phyloP scores from a whole-genome alignment of 495 filamentous ascomycete species.

The Talaromyces trachyspermus region DNA sequence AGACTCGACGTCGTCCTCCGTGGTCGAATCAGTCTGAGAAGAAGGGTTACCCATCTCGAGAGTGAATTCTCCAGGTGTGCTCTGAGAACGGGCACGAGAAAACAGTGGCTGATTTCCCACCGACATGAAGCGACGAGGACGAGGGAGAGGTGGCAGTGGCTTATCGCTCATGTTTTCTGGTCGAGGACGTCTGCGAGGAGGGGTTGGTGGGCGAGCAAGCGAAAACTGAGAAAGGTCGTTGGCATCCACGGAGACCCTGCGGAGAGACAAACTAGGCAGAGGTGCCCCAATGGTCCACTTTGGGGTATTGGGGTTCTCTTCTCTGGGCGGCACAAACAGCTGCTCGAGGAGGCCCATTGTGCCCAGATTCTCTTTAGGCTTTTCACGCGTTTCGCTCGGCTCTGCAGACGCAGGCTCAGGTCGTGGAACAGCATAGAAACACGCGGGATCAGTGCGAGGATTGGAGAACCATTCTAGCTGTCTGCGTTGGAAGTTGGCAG shows the following conservation, averaged over 20 bases:
- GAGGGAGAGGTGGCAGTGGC: conserved; percentile 1
- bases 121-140: neutral
- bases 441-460: neutral
- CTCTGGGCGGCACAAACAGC: neutral
- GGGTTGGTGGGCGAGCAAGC: conserved; percentile 4
- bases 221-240: conserved; percentile 3
- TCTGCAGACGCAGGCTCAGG: neutral
- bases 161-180: conserved; percentile 3
- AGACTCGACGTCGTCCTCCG: neutral
- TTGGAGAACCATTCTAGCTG: neutral
- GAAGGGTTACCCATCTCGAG: neutral
- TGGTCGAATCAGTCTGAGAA: neutral
- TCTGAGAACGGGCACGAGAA: neutral
- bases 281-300: conserved; percentile 2
- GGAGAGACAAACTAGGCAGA: neutral
- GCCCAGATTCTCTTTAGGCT: neutral
- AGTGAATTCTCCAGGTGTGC: neutral
- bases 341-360: conserved; percentile 1
- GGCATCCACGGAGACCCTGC: neutral
- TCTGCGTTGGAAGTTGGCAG: neutral
- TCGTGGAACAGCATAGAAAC: neutral
- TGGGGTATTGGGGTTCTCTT: neutral
- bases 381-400: too few species aligned
- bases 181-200: neutral
- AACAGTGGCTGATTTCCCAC: neutral